These are phyloP conservation scores for Phytophthora pisi DNA, from an alignment of 352 stramenopile species.

Conservation along the genomic window DNA sequence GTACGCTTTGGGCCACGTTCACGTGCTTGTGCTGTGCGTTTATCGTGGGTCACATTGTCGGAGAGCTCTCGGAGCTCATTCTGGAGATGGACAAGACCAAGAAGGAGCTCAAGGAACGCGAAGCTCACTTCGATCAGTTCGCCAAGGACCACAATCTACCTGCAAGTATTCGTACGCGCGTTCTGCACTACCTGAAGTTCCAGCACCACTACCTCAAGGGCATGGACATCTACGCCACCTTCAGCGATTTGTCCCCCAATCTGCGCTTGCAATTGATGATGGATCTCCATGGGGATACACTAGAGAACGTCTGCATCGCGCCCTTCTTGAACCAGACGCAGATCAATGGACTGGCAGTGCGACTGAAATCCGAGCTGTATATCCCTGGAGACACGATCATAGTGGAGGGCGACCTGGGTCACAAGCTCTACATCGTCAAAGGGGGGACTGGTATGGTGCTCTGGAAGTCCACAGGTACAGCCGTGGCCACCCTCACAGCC, in stretches of 20 bases:
- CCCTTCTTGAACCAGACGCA: constrained; percentile 60
- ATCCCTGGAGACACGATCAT: constrained; percentile 77
- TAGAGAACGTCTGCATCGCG: constrained; percentile 60
- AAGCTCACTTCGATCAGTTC: constrained; percentile 74
- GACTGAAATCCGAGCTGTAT: constrained; percentile 72
- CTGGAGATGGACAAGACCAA: constrained; percentile 76
- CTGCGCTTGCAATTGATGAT: constrained; percentile 73
- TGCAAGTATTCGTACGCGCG: constrained; percentile 56
- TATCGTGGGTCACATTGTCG: constrained; percentile 79
- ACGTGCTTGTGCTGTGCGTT: constrained; percentile 80
- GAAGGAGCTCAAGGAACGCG: constrained; percentile 72
- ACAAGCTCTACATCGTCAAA: constrained; percentile 81
- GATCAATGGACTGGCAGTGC: constrained; percentile 61
- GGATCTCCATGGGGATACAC: constrained; percentile 63
- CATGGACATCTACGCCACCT: constrained; percentile 72
- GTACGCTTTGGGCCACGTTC: constrained; percentile 67
- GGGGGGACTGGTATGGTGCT: constrained; percentile 65
- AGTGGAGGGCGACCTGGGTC: constrained; percentile 64
- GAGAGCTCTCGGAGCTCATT: constrained; percentile 79
- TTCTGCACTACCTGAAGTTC: constrained; percentile 74
- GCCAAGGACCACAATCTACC: constrained; percentile 70
- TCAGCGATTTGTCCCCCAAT: constrained; percentile 76
- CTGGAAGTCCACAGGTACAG: constrained; percentile 70
- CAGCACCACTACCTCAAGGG: constrained; percentile 73
- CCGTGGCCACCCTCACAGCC: constrained; percentile 58